Evolutionary conservation across 345 rosid species (phyloP), one percentile per base, ranked within the genome.

Genomic region (Aquilaria yunnanensis): DNA sequence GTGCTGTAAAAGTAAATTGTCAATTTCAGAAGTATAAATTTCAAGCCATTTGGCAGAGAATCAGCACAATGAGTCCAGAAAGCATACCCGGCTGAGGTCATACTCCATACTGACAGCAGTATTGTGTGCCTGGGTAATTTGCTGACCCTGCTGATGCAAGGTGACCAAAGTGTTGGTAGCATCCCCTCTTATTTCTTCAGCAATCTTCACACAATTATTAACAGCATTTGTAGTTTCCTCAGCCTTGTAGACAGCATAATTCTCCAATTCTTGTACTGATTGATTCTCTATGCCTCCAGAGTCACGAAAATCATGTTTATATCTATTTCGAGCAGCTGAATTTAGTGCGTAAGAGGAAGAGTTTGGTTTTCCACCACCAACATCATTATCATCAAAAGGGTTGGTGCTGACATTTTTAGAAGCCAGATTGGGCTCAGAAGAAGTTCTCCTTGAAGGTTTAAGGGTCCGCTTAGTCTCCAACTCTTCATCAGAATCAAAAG

Each of bases 61-160:
- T 37, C 8, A 37, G 43, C 43, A 37, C 43, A 37, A 37, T 37
- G 43, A 9, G 43, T 37, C 43, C 5, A 33, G 53, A 62, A 57
- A 54, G 31, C 96, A 72, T 74, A 91, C 99, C 83, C 99, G 82
- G 75, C 88, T 85, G 30, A 95, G 97, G 78, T 91, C 88, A 1
- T 87, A 85, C 79, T 95, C 99, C 47, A 89, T 79, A 68, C 79
- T 81, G 57, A 87, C 94, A 67, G 96, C 91, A 57, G 68, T 60
- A 4, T 75, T 61, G 62, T 95, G 97, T 33, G 90, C 76, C 81
- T 81, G 80, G 46, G 82, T 85, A 75, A 89, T 91, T 66, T 89
- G 96, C 72, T 91, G 96, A 13, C 96, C 96, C 78, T 95, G 99
- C 10, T 88, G 81, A 65, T 95, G 96, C 73, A 95, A 74, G 67